Evolutionary conservation across 495 filamentous ascomycete species (phyloP).

Genomic region (Pyrenula massariospora): DNA sequence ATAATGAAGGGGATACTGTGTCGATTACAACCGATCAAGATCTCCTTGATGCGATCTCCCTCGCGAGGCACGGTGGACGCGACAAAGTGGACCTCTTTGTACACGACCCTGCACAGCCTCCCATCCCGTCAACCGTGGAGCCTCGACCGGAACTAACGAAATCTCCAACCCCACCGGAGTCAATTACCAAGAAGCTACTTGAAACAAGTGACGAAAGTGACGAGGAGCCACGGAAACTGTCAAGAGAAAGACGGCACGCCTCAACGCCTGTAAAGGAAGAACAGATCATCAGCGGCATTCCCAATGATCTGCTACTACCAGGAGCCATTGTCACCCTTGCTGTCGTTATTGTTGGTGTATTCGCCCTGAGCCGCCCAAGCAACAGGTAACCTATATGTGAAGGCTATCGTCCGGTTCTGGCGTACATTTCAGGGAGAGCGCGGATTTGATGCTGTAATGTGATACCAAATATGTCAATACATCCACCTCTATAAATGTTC

Average conservation of each 20-base stretch:
- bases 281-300: slow-evolving; percentile 79
- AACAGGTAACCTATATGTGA: slow-evolving; percentile 49
- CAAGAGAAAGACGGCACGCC: slow-evolving; percentile 18
- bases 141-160: slow-evolving; percentile 48
- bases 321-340: slow-evolving; percentile 92
- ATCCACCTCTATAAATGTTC: no score
- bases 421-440: no score
- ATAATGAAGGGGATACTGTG: slow-evolving; percentile 95
- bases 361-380: slow-evolving; percentile 71
- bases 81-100: slow-evolving; percentile 98
- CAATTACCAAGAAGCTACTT: slow-evolving; percentile 42
- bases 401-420: no score
- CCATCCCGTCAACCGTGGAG: slow-evolving; percentile 55
- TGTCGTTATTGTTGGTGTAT: slow-evolving; percentile 86
- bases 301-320: slow-evolving; percentile 87
- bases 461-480: no score
- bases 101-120: slow-evolving; percentile 80
- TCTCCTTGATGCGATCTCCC: slow-evolving; percentile 75
- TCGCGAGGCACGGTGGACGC: slow-evolving; percentile 60
- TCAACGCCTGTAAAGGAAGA: slow-evolving; percentile 37
- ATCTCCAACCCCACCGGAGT: slow-evolving; percentile 44
- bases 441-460: no score
- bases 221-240: slow-evolving; percentile 37
- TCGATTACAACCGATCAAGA: slow-evolving; percentile 95
- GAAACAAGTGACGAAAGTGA: slow-evolving; percentile 46